Evolutionary conservation across 495 filamentous ascomycete species (phyloP), one percentile per base, ranked within the genome.

Genomic region (Aspergillus asperescens): DNA sequence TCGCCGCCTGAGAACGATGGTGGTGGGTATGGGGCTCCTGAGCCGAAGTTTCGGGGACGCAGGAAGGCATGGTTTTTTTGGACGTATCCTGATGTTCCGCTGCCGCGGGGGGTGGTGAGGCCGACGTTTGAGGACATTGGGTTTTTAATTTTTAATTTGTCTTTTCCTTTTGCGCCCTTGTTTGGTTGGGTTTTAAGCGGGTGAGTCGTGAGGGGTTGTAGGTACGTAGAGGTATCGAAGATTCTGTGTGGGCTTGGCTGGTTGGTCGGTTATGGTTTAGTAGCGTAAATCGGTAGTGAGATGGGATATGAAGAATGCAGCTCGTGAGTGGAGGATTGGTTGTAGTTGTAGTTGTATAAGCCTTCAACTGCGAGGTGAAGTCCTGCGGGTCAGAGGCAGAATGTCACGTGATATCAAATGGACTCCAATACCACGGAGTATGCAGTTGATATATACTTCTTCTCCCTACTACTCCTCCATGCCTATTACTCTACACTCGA

Each of bases 61-160:
- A 94, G 81, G 73, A 93, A 84, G 7, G 94, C 92, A 52, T 84
- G 79, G 73, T 97, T 99, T 63, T 88, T 88, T 65, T 96, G 92
- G 47, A 99, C 90, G 73, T 96, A 97, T 64, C 94, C 94, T 4
- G 89, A 95, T 54, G 94, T 99, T 50, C 93, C 93, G 60, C 84
- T 90, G 51, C 94, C 94, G 55, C 94, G 87, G 5, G 94, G 94
- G 18, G 94, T 99, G 46, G 87, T 78, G 63, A 99, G 90, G 55
- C 94, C 94, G 71, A 99, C 94, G 77, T 99, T 99, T 54, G 90
- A 90, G 50, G 92, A 92, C 93, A 97, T 98, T 38, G 39, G 60
- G 24, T 28, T 55, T n/a, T 48, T 37, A 1, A 37, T 44, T 19
- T 50, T 52, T n/a, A n/a, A n/a, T n/a, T n/a, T n/a, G n/a, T n/a